Evolutionary conservation across 169 alveolate genomes (phyloP).

Genomic region (Plasmodium yoelii): DNA sequence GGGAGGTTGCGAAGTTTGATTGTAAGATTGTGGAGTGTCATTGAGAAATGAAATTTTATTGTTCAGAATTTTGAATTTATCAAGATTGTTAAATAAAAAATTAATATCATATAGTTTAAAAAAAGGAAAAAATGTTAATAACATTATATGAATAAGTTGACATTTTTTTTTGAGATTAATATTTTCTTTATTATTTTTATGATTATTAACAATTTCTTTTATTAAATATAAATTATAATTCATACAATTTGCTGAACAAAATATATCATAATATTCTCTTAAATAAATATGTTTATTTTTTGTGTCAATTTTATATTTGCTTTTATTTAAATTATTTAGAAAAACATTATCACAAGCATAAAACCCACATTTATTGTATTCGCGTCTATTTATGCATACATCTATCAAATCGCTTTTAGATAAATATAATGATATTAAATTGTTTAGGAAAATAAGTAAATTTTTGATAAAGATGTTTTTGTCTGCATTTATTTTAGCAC

Average conservation of each 20-base stretch:
- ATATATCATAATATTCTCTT: conserved; percentile 62
- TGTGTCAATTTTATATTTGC: conserved; percentile 54
- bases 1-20: neutral
- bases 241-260: conserved; percentile 72
- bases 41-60: conserved; percentile 3
- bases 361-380: conserved; percentile 70
- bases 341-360: conserved; percentile 73
- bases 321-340: conserved; percentile 27
- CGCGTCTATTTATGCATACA: conserved; percentile 60
- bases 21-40: neutral
- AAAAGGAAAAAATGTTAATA: conserved; percentile 65
- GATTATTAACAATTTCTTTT: conserved; percentile 15
- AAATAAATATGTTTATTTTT: conserved; percentile 30
- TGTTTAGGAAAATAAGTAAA: conserved; percentile 33
- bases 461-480: conserved; percentile 39
- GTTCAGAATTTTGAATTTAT: conserved; percentile 3
- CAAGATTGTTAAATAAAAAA: conserved; percentile 33
- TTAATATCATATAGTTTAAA: conserved; percentile 55
- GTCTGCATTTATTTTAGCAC: conserved; percentile 29
- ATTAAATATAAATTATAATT: conserved; percentile 36
- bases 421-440: conserved; percentile 23
- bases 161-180: conserved; percentile 24
- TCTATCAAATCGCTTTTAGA: conserved; percentile 47
- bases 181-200: conserved; percentile 11
- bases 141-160: conserved; percentile 60